Evolutionary conservation across 306 rosid species (phyloP).

Genomic region (Mimosa pudica): DNA sequence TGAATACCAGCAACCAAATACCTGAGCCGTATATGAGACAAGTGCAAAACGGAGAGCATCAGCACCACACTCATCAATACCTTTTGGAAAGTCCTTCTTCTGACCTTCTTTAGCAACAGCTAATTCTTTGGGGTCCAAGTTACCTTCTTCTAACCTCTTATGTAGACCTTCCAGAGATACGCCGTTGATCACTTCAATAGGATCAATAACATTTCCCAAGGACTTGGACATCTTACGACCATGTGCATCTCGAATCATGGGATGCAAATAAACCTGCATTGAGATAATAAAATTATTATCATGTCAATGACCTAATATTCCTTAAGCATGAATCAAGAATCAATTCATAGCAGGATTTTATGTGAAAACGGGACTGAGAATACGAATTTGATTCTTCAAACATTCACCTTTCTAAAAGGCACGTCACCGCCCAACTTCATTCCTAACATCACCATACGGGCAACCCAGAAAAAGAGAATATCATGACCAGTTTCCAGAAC

Average conservation of each 20-base stretch:
- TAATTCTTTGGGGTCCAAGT: conserved; percentile 85
- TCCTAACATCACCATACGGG: conserved; percentile 97
- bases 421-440: conserved; percentile 81
- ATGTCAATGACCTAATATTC: conserved; percentile 18
- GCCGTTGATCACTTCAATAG: conserved; percentile 88
- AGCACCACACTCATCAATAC: conserved; percentile 91
- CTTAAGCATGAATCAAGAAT: conserved; percentile 6
- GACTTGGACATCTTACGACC: conserved; percentile 99
- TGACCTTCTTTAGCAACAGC: conserved; percentile 81
- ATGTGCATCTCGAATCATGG: conserved; percentile 99
- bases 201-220: conserved; percentile 95
- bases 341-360: background rate
- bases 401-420: conserved; percentile 72
- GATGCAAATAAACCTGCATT: conserved; percentile 88
- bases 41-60: conserved; percentile 97
- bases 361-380: background rate
- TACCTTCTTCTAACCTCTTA: conserved; percentile 81
- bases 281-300: conserved; percentile 21
- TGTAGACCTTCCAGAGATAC: conserved; percentile 79
- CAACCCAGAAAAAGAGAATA: conserved; percentile 96
- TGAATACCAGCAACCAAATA: conserved; percentile 14
- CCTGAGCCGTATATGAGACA: conserved; percentile 95
- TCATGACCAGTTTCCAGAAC: conserved; percentile 98
- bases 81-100: conserved; percentile 86
- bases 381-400: conserved; percentile 21